Conservation (phyloP, 2,329 filamentous ascomycete genomes). For the Arthroderma uncinatum region DNA sequence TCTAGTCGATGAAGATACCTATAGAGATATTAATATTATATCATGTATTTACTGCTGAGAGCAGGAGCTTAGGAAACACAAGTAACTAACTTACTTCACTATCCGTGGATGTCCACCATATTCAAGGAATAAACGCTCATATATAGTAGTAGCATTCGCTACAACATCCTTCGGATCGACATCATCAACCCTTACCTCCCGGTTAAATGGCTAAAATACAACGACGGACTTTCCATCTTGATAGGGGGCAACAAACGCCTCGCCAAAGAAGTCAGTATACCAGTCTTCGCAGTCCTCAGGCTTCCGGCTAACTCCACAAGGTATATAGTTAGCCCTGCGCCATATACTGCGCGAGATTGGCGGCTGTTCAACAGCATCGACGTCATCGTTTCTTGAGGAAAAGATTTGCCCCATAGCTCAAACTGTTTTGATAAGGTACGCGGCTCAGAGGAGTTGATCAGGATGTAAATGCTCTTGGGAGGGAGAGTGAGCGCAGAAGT, state of each 20-base stretch:
- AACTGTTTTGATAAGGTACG: neutral
- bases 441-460: no score
- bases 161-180: neutral
- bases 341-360: neutral
- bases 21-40: neutral
- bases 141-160: neutral
- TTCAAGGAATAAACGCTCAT: neutral
- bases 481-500: neutral
- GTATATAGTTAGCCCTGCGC: neutral
- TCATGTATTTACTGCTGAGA: no score
- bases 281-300: constrained; percentile 2
- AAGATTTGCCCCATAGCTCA: neutral
- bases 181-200: neutral
- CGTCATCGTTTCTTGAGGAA: neutral
- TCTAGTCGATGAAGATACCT: constrained; percentile 6
- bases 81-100: constrained; percentile 6
- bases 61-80: neutral
- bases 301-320: neutral
- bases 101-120: constrained; percentile 6
- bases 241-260: constrained; percentile 4
- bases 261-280: constrained; percentile 3
- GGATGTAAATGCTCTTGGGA: neutral
- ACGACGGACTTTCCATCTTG: constrained; percentile 7
- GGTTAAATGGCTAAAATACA: constrained; percentile 2
- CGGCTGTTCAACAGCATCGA: neutral